Evolutionary conservation across 352 stramenopile genomes (phyloP).

Genomic region (Pythium sukuiense): DNA sequence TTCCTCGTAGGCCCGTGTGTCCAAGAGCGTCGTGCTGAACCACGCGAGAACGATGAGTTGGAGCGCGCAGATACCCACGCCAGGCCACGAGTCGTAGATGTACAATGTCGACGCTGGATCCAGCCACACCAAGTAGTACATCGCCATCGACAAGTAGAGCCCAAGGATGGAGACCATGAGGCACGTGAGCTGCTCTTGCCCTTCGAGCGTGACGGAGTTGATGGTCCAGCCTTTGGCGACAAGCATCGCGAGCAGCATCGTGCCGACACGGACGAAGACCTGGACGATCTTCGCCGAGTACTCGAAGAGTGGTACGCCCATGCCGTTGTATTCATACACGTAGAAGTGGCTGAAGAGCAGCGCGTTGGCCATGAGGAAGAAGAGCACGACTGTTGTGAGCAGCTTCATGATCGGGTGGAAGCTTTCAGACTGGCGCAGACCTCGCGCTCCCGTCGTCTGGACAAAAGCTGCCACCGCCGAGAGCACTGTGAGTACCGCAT

Average conservation of each 20-base stretch:
- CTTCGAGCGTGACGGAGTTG: conserved; percentile 58
- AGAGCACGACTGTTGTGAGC: conserved; percentile 59
- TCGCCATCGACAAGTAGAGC: conserved; percentile 74
- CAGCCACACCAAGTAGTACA: conserved; percentile 82
- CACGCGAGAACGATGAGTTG: conserved; percentile 61
- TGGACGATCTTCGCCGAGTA: conserved; percentile 70
- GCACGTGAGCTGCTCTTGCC: conserved; percentile 67
- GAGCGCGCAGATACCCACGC: conserved; percentile 62
- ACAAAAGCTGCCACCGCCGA: conserved; percentile 32
- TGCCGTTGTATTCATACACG: conserved; percentile 57
- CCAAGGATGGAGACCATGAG: conserved; percentile 60
- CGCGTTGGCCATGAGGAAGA: conserved; percentile 61
- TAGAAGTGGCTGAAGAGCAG: conserved; percentile 66
- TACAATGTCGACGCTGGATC: conserved; percentile 77
- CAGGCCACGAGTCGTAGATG: conserved; percentile 81
- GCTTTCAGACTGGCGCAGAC: conserved; percentile 56
- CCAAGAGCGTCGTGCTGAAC: conserved; percentile 66
- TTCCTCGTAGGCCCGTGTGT: conserved; percentile 67
- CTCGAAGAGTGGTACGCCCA: conserved; percentile 66
- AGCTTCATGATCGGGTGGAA: conserved; percentile 82
- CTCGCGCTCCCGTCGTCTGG: conserved; percentile 47
- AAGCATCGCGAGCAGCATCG: conserved; percentile 70
- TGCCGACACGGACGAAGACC: conserved; percentile 71
- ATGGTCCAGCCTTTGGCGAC: conserved; percentile 84
- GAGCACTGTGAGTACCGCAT: conserved; percentile 49